phyloP scores from a whole-genome alignment of 495 filamentous ascomycete genomes.

The Neurospora sublineolata region DNA sequence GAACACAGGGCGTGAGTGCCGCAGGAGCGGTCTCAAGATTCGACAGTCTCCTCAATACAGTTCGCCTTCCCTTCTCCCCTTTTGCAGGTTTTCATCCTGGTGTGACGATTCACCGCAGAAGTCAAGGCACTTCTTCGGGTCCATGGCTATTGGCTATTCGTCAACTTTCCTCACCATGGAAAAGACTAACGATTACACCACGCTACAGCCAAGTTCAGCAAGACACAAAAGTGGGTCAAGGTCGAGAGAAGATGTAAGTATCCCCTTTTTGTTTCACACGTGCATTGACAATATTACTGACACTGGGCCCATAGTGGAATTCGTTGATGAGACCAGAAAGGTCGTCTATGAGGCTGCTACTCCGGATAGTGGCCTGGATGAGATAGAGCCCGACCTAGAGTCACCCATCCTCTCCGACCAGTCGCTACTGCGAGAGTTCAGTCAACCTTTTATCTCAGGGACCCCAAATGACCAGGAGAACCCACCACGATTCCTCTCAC shows the following conservation, averaged over 20 bases:
- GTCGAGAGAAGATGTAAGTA: constrained; percentile 17
- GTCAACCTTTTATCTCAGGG: background rate
- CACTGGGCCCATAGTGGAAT: constrained; percentile 8
- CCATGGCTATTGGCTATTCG: background rate
- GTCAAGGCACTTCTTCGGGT: background rate
- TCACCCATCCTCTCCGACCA: constrained; percentile 3
- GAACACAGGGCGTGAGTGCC: constrained; percentile 11
- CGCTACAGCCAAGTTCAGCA: constrained; percentile 10
- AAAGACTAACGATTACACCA: background rate
- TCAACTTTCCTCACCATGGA: background rate
- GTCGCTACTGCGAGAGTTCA: background rate
- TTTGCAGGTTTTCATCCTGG: background rate
- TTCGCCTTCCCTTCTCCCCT: background rate
- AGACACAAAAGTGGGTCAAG: constrained; percentile 24
- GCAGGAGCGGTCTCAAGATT: constrained; percentile 18
- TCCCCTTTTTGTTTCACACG: background rate
- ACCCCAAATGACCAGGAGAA: background rate
- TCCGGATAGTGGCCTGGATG: constrained; percentile 11
- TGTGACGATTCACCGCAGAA: background rate
- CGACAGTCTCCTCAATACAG: constrained; percentile 5
- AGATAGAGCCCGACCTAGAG: constrained; percentile 4
- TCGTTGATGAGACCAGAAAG: constrained; percentile 17
- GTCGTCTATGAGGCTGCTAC: constrained; percentile 11
- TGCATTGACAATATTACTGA: background rate
- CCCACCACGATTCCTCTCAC: background rate